These are phyloP conservation scores for Yamadazyma kitorensis DNA, from an alignment of 805 yeast genomes.

Conservation along the genomic window DNA sequence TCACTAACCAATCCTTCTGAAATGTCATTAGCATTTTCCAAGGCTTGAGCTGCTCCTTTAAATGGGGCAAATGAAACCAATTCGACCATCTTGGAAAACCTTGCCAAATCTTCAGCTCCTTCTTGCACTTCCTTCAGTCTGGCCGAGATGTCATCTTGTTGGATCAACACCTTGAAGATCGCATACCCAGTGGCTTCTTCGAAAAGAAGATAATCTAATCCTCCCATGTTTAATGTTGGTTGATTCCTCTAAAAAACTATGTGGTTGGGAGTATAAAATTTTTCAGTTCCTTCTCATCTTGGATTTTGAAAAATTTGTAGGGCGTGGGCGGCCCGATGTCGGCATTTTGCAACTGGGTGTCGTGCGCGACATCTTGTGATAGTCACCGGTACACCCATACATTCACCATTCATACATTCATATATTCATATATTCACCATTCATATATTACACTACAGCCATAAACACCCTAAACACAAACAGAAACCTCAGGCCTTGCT, in stretches of 20 bases:
- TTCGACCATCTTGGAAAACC: slow-evolving; percentile 89
- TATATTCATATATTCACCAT: background rate
- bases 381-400: too few relatives aligned
- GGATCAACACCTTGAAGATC: slow-evolving; percentile 86
- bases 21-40: slow-evolving; percentile 96
- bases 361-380: too few relatives aligned
- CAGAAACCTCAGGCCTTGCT: background rate
- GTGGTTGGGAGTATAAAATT: slow-evolving; percentile 7
- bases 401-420: too few relatives aligned
- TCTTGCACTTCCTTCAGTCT: slow-evolving; percentile 92
- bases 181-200: slow-evolving; percentile 99
- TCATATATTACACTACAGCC: background rate
- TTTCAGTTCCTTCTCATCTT: slow-evolving; percentile 8
- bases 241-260: too few relatives aligned
- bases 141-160: slow-evolving; percentile 92
- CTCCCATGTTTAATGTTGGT: slow-evolving; percentile 54
- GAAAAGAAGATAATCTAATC: slow-evolving; percentile 85
- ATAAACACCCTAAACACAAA: background rate
- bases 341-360: background rate
- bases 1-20: slow-evolving; percentile 96
- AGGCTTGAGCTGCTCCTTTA: slow-evolving; percentile 99
- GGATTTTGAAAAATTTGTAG: background rate
- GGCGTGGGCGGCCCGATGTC: background rate
- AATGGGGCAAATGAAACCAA: slow-evolving; percentile 95
- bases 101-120: slow-evolving; percentile 78